Percentiles rank a stretch among this genome's conserved stretches.
These are phyloP conservation scores for Fomitopsis pinicola DNA, from an alignment of 1,284 basidiomycete genomes.

Conservation along the genomic window DNA sequence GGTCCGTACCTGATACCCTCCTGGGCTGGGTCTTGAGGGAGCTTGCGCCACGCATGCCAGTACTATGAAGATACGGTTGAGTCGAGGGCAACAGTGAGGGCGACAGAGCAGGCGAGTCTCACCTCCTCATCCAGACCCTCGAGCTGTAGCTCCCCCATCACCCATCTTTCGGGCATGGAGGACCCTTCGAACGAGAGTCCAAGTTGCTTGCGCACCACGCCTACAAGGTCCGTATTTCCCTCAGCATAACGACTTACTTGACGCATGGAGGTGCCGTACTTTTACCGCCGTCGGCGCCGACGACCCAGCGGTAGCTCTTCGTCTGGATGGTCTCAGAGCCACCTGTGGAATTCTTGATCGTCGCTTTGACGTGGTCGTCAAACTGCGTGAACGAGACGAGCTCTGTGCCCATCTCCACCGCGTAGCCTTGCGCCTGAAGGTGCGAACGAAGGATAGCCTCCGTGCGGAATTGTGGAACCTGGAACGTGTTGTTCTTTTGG, in stretches of 20 bases:
- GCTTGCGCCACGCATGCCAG: background rate
- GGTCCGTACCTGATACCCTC: background rate
- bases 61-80: background rate
- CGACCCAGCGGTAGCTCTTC: conserved; percentile 18
- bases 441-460: conserved; percentile 25
- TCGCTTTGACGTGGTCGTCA: conserved; percentile 17
- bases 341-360: conserved; percentile 6
- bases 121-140: conserved; percentile 21
- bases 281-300: conserved; percentile 34
- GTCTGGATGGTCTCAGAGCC: conserved; percentile 5
- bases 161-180: conserved; percentile 17
- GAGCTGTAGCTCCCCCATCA: conserved; percentile 28
- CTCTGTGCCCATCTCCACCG: conserved; percentile 27
- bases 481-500: conserved; percentile 7
- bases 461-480: conserved; percentile 23
- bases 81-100: background rate
- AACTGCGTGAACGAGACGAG: conserved; percentile 21
- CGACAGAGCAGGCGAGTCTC: background rate
- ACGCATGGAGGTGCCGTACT: conserved; percentile 13
- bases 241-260: background rate
- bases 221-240: conserved; percentile 7
- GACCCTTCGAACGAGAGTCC: conserved; percentile 29
- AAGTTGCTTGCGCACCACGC: conserved; percentile 25
- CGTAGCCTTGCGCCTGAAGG: conserved; percentile 18
- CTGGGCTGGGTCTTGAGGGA: background rate